These are phyloP conservation scores for Teunomyces lycoperdinae DNA, from an alignment of 805 yeast genomes.

Conservation along the genomic window DNA sequence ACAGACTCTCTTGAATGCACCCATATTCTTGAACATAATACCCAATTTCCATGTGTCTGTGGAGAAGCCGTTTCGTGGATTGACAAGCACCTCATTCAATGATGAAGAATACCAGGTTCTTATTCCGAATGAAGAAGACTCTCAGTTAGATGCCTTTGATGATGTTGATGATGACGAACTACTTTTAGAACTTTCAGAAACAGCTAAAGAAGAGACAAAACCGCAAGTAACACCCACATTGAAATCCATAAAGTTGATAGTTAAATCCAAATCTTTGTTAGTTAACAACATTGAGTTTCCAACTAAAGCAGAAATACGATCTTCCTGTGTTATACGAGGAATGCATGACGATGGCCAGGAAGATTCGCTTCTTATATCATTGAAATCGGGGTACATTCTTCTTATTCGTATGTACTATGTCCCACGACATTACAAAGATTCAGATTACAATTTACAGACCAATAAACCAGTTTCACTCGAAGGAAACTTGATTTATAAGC, in stretches of 20 bases:
- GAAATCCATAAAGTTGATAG: constrained; percentile 22
- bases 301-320: constrained; percentile 30
- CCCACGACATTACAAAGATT: constrained; percentile 27
- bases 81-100: constrained; percentile 31
- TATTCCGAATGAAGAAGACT: constrained; percentile 31
- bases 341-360: constrained; percentile 19
- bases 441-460: constrained; percentile 15
- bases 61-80: constrained; percentile 31
- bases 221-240: constrained; percentile 5
- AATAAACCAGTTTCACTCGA: constrained; percentile 6
- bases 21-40: constrained; percentile 33
- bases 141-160: constrained; percentile 36
- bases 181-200: constrained; percentile 3
- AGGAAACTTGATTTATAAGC: constrained; percentile 28
- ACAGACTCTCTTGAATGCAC: constrained; percentile 41
- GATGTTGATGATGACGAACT: constrained; percentile 29
- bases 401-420: constrained; percentile 38
- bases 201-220: neutral
- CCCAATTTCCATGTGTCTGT: constrained; percentile 30
- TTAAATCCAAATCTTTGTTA: constrained; percentile 29
- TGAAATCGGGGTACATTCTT: constrained; percentile 40
- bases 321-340: constrained; percentile 28
- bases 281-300: constrained; percentile 30
- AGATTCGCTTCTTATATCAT: constrained; percentile 39
- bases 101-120: constrained; percentile 37